Conservation (phyloP, 2,329 filamentous ascomycete genomes). For the Aspergillus ibericus region DNA sequence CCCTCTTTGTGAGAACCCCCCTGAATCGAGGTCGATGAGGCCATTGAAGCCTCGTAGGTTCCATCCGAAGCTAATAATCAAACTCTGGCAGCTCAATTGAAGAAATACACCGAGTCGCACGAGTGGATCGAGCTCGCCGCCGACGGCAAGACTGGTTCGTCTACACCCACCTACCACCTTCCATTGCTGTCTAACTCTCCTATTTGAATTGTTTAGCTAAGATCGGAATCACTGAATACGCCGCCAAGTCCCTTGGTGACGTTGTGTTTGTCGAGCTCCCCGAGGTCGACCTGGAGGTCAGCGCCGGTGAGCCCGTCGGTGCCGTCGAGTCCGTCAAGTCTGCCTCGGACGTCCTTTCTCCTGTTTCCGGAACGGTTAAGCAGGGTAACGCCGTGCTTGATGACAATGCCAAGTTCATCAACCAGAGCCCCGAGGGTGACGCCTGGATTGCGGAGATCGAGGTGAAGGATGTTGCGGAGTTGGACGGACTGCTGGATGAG, state of each 20-base stretch:
- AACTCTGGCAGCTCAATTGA: conserved; percentile 46
- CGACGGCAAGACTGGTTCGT: conserved; percentile 71
- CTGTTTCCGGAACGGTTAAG: conserved; percentile 73
- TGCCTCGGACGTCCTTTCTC: conserved; percentile 94
- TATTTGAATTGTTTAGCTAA: conserved; percentile 49
- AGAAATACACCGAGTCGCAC: conserved; percentile 95
- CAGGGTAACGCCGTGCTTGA: conserved; percentile 74
- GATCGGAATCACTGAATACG: conserved; percentile 86
- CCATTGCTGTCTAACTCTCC: background rate
- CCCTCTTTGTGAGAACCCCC: conserved; percentile 36
- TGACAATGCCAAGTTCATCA: conserved; percentile 83
- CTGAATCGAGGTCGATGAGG: background rate
- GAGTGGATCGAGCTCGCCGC: conserved; percentile 93
- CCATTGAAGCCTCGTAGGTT: background rate
- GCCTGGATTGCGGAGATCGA: conserved; percentile 93
- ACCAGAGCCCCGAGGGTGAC: conserved; percentile 83
- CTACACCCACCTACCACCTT: background rate
- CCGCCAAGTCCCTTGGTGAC: conserved; percentile 87
- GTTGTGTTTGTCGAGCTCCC: conserved; percentile 98
- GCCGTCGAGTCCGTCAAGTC: conserved; percentile 98
- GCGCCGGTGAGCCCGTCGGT: conserved; percentile 79
- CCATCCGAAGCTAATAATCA: background rate
- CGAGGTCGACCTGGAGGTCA: conserved; percentile 65
- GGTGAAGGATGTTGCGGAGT: conserved; percentile 67
- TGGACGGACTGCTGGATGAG: conserved; percentile 74